phyloP scores from a whole-genome alignment of 257 asterid genomes.

The Datura wrightii region DNA sequence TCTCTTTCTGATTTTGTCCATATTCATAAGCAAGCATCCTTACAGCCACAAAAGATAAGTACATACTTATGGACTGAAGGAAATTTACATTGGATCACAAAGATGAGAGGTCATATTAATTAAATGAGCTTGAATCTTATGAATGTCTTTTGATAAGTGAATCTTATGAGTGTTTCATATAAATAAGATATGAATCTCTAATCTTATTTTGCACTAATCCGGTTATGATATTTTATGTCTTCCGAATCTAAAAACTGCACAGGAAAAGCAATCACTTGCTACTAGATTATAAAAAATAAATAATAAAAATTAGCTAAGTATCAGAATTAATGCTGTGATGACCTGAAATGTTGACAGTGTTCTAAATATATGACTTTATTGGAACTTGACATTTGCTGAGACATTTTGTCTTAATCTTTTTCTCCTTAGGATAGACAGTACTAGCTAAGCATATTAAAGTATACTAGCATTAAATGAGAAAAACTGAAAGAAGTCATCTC shows the following conservation, averaged over 20 bases:
- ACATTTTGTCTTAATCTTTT: neutral
- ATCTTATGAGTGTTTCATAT: neutral
- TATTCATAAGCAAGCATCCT: constrained; percentile 17
- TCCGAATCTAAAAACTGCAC: neutral
- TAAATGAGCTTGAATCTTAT: neutral
- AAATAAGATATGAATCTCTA: neutral
- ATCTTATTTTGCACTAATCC: neutral
- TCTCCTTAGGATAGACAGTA: neutral
- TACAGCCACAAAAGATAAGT: neutral
- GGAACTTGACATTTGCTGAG: neutral
- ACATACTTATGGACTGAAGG: constrained; percentile 16
- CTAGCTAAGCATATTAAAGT: neutral
- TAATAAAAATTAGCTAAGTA: neutral
- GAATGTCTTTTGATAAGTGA: neutral
- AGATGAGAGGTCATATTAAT: neutral
- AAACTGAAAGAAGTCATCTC: neutral
- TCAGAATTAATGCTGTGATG: constrained; percentile 3
- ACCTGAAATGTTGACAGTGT: neutral
- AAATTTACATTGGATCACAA: neutral
- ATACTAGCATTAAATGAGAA: neutral
- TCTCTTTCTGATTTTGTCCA: neutral
- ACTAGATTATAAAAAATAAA: neutral
- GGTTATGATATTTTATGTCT: neutral
- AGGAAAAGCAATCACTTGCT: neutral
- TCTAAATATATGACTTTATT: constrained; percentile 8